Evolutionary conservation across 139 green algal species (phyloP), one percentile per base, ranked within the genome.

Genomic region (Tetradesmus lagerheimii): DNA sequence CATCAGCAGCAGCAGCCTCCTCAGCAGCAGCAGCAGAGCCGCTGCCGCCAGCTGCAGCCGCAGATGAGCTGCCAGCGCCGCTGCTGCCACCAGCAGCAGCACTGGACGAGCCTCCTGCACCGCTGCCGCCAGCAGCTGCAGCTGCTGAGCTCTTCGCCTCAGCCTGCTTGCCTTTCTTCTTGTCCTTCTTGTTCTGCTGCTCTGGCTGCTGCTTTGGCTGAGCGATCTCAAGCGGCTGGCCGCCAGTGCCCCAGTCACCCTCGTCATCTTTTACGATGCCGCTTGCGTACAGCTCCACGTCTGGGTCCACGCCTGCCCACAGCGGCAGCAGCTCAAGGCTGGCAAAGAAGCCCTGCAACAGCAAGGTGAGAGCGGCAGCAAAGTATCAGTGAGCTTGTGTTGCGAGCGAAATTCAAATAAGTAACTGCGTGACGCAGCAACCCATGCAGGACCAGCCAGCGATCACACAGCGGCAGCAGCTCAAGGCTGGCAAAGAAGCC

Each of bases 301-400:
- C 95, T 5, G 95, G 90, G 79, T 98, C 95, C 47, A 99, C 91
- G 3, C 95, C 95, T 18, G 85, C 88, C 94, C 95, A 96, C 96
- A 98, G 97, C 77, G 97, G 97, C 80, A 99, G 92, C 92, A 99
- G 92, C 94, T 99, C 97, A 53, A 99, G 93, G 37, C 94, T 93
- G 29, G 94, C 77, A 37, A 96, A 92, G 78, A 98, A 95, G 41
- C 97, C 97, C 93, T 97, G 88, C 38, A 66, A 71, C 45, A 23
- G 71, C 71, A n/a, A n/a, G n/a, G n/a, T n/a, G n/a, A n/a, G n/a
- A 47, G 37, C 23, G 31, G 57, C 57, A 71, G 57, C 74, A 80
- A 38, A 78, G 27, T 11, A 20, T 11, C 43, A 50, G 8, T 50
- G 43, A 50, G 43, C 43, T 14, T 50, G 43, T 50, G 43, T 14